Percentiles rank a stretch among this genome's conserved stretches.
phyloP scores from a whole-genome alignment of 2,329 filamentous ascomycete genomes.

The Thelonectria blattea region DNA sequence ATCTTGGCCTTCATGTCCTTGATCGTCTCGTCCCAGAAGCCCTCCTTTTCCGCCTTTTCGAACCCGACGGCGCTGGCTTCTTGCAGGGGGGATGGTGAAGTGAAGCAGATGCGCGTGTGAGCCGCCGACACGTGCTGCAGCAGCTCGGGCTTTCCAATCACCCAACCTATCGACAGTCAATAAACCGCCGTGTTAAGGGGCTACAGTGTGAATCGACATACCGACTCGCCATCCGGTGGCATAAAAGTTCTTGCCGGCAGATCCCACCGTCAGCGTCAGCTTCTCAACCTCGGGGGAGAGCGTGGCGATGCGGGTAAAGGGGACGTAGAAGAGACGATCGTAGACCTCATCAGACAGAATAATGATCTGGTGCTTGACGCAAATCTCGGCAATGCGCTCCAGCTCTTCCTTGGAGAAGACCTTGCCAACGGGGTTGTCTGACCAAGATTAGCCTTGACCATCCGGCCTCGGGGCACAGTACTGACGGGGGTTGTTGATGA shows the following conservation, averaged over 20 bases:
- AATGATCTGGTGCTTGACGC: constrained; percentile 91
- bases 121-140: constrained; percentile 92
- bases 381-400: constrained; percentile 82
- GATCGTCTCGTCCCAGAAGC: constrained; percentile 87
- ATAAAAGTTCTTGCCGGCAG: constrained; percentile 98
- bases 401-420: constrained; percentile 88
- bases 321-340: constrained; percentile 92
- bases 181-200: constrained; percentile 3
- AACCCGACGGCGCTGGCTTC: constrained; percentile 95
- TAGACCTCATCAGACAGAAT: constrained; percentile 95
- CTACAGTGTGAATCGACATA: constrained; percentile 33
- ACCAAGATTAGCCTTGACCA: constrained; percentile 17
- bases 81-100: constrained; percentile 89
- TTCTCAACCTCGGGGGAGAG: constrained; percentile 88
- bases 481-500: constrained; percentile 75
- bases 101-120: constrained; percentile 96
- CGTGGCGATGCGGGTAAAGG: constrained; percentile 91
- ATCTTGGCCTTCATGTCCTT: constrained; percentile 90
- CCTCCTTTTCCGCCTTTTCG: constrained; percentile 81
- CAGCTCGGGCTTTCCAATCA: constrained; percentile 86
- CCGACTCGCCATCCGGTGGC: constrained; percentile 94
- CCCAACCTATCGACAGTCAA: constrained; percentile 64
- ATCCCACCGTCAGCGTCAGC: constrained; percentile 91
- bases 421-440: constrained; percentile 95
- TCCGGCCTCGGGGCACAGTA: neutral